These are phyloP conservation scores for Xylariaceae sp. DNA, from an alignment of 2,329 filamentous ascomycete species.

Conservation along the genomic window DNA sequence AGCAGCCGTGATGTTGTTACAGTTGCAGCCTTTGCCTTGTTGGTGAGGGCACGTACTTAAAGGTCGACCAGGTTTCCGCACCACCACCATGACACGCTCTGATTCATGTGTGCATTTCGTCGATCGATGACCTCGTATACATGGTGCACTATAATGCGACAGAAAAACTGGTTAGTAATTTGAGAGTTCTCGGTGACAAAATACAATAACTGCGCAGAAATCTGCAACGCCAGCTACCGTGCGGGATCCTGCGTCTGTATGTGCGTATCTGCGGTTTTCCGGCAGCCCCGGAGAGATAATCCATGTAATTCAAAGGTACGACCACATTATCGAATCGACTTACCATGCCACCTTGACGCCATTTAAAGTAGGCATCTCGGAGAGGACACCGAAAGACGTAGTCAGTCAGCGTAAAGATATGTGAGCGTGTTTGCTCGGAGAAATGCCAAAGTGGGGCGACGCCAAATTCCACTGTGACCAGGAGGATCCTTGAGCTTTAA, in stretches of 20 bases:
- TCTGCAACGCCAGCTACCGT: background rate
- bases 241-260: background rate
- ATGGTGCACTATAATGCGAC: conserved; percentile 63
- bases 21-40: conserved; percentile 64
- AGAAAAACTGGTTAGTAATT: conserved; percentile 24
- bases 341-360: conserved; percentile 78
- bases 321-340: conserved; percentile 40
- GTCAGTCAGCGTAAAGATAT: conserved; percentile 1
- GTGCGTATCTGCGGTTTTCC: no score
- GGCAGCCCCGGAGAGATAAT: background rate
- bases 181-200: conserved; percentile 2
- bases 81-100: conserved; percentile 72
- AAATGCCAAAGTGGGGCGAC: conserved; percentile 10
- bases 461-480: no score
- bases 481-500: no score
- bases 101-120: conserved; percentile 74
- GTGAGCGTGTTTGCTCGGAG: background rate
- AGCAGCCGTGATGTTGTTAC: conserved; percentile 67
- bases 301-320: background rate
- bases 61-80: conserved; percentile 74
- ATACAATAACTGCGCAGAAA: background rate
- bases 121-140: conserved; percentile 76
- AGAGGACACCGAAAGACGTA: conserved; percentile 1
- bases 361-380: conserved; percentile 70
- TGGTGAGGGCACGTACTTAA: conserved; percentile 73